Base-by-base conservation (phyloP, 495 filamentous ascomycete genomes). In the Trypethelium eluteriae region DNA sequence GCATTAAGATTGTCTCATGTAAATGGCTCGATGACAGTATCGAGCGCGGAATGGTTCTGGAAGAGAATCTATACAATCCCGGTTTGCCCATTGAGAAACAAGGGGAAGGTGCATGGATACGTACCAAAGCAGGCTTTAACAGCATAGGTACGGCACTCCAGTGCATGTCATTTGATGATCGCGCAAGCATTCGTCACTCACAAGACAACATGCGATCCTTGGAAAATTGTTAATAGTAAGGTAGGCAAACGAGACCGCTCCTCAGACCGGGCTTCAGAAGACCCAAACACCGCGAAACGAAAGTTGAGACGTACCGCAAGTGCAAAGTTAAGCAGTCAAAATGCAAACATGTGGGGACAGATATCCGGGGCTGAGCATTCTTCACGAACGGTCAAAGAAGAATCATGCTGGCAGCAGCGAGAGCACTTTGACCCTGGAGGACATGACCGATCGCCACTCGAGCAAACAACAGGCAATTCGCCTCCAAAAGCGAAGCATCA, bases 31-130 rank as follows among this genome's bases (percentile, higher is more conserved):
- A 84, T 36, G 87, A 98, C 67, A 93, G 92, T 72, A 69, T 94
- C 64, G 86, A 90, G 70, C 86, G 94, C 64, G 95, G 94, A n/a
- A 93, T 98, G 91, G 88, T 89, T 2, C 80, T 98, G 34, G 89
- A 96, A 39, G 95, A 96, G 72, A 80, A 80, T 11, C 83, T 84
- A 66, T 98, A 96, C 74, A 86, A 94, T 73, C 92, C 90, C 2
- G 75, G 79, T 39, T 67, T 92, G 11, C 85, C 91, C 6, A 59
- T 69, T 11, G 85, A 88, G 68, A 79, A 91, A 72, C 86, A 91
- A 71, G 94, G 94, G 0, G 78, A 79, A 7, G 89, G 87, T 5
- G 93, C 94, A 62, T 95, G 90, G 89, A 83, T 84, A 70, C 74
- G 73, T 14, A 36, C 7, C 53, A 34, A 35, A 59, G 7, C 32